These are phyloP conservation scores for Candida labiduridarum DNA, from an alignment of 1,139 yeast species.

Conservation along the genomic window DNA sequence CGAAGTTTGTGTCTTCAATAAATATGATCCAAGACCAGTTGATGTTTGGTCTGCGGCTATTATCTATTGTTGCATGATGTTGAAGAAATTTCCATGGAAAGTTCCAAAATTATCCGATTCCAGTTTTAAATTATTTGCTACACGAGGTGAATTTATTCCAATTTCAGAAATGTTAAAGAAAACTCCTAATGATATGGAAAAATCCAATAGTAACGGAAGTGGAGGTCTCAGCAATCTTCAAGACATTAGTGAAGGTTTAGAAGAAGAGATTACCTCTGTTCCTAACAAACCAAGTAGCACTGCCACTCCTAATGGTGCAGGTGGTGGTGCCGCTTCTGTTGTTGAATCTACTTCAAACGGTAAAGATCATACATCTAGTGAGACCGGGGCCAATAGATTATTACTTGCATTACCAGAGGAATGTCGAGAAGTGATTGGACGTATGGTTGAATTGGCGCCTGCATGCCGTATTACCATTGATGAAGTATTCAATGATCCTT, in stretches of 20 bases:
- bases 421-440: slow-evolving; percentile 63
- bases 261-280: slow-evolving; percentile 12
- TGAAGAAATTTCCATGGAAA: slow-evolving; percentile 95
- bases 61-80: slow-evolving; percentile 91
- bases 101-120: slow-evolving; percentile 87
- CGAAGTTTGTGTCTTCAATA: slow-evolving; percentile 81
- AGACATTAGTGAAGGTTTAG: slow-evolving; percentile 37
- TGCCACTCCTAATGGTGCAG: neutral
- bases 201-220: slow-evolving; percentile 9
- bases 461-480: slow-evolving; percentile 85
- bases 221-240: slow-evolving; percentile 23
- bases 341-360: slow-evolving; percentile 24
- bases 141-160: slow-evolving; percentile 48
- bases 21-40: slow-evolving; percentile 89
- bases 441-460: slow-evolving; percentile 82
- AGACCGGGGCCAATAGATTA: slow-evolving; percentile 71
- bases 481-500: slow-evolving; percentile 77
- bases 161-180: slow-evolving; percentile 43
- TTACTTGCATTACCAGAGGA: slow-evolving; percentile 71
- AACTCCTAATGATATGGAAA: slow-evolving; percentile 33
- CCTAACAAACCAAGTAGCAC: slow-evolving; percentile 1
- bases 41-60: slow-evolving; percentile 96
- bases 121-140: slow-evolving; percentile 70
- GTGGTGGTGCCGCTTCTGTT: neutral
- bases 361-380: slow-evolving; percentile 54